Conservation (phyloP, 192 early-diverging fungal species). For the Phlyctochytrium arcticum region DNA sequence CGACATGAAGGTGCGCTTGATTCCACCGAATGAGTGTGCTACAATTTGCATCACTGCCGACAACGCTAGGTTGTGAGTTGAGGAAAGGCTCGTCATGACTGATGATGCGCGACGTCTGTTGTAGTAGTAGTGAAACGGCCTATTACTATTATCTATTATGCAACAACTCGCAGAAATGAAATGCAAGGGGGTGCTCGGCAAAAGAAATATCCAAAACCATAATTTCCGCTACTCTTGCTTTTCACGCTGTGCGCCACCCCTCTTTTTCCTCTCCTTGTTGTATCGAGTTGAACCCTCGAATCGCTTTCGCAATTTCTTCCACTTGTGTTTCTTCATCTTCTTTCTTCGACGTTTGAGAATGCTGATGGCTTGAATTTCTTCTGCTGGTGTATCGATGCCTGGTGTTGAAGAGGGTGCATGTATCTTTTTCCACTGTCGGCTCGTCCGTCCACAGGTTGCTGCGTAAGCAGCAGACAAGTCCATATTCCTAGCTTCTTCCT, state of each 20-base stretch:
- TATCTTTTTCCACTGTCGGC: background rate
- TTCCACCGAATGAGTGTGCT: too few relatives aligned
- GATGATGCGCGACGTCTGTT: too few relatives aligned
- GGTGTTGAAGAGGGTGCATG: background rate
- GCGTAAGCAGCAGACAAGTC: too few relatives aligned
- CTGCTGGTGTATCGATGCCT: background rate
- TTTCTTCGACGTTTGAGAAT: constrained; percentile 78
- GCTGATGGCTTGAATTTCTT: constrained; percentile 57
- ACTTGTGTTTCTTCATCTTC: constrained; percentile 98
- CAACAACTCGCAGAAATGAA: too few relatives aligned
- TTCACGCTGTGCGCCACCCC: constrained; percentile 31
- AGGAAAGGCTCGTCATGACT: too few relatives aligned
- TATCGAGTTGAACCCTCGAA: constrained; percentile 38
- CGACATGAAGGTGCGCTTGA: too few relatives aligned
- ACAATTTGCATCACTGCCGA: too few relatives aligned
- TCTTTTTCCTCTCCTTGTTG: constrained; percentile 41
- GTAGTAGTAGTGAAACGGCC: too few relatives aligned
- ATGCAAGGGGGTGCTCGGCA: too few relatives aligned
- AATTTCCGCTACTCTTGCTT: constrained; percentile 42
- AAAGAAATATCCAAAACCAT: too few relatives aligned
- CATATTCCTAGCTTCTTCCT: background rate
- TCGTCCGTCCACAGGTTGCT: background rate
- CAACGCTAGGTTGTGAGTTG: too few relatives aligned
- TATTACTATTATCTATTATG: too few relatives aligned
- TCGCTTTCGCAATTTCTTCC: constrained; percentile 68